A percentile compares a stretch with the other conserved stretches of the same genome.
These are phyloP conservation scores for Cryphonectria parasitica DNA, from an alignment of 2,329 filamentous ascomycete genomes.

Conservation along the genomic window DNA sequence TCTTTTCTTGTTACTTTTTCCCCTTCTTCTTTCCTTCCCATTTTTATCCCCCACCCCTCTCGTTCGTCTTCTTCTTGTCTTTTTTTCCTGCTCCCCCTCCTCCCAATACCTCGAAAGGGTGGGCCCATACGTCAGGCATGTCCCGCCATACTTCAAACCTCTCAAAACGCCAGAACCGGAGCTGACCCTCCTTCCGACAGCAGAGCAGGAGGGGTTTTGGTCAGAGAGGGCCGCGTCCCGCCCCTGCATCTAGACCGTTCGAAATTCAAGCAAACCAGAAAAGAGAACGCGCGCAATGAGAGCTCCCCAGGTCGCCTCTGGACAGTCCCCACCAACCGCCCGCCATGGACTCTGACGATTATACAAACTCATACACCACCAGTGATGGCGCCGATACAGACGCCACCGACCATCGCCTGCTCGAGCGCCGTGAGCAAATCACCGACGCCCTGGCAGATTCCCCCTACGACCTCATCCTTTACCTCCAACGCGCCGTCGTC, in stretches of 20 bases:
- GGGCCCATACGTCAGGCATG: conserved; percentile 5
- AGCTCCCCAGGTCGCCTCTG: conserved; percentile 12
- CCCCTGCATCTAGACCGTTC: conserved; percentile 11
- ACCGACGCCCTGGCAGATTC: conserved; percentile 57
- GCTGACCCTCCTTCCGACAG: conserved; percentile 1
- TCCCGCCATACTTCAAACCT: conserved; percentile 6
- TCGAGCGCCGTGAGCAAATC: conserved; percentile 58
- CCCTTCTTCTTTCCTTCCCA: not conserved
- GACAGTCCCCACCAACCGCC: conserved; percentile 22
- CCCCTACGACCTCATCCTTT: conserved; percentile 67
- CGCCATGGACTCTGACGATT: conserved; percentile 34
- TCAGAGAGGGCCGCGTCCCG: not conserved
- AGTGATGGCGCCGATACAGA: conserved; percentile 44
- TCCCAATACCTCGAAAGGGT: not conserved
- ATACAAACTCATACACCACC: conserved; percentile 31
- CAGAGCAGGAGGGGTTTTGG: not conserved
- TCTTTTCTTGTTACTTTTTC: not conserved
- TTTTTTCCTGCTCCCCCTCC: not conserved
- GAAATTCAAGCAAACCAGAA: not conserved
- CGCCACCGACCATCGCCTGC: conserved; percentile 48
- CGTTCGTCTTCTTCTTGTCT: not conserved
- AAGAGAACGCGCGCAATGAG: conserved; percentile 15
- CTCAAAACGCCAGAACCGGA: not conserved
- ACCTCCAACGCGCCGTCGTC: conserved; percentile 70
- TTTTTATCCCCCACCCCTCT: not conserved